Evolutionary conservation across 2,329 filamentous ascomycete genomes (phyloP).

Genomic region (Ophiostoma angusticollis): DNA sequence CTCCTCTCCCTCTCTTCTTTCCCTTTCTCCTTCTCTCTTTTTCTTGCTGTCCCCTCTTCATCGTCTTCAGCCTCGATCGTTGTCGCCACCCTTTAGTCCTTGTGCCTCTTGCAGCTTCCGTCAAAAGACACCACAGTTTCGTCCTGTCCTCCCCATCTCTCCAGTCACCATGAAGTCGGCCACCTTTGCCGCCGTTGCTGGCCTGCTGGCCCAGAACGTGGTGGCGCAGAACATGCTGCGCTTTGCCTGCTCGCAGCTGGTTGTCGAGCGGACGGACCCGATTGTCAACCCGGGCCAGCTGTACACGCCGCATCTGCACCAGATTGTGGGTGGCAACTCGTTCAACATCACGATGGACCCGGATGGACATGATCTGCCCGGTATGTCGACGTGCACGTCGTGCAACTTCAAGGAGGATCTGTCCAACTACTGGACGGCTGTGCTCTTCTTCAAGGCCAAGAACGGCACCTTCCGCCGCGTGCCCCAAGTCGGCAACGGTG

Average conservation of each 20-base stretch:
- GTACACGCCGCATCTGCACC: conserved; percentile 34
- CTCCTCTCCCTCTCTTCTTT: not conserved
- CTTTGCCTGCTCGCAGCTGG: conserved; percentile 34
- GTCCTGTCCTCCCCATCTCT: not conserved
- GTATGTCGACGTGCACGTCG: conserved; percentile 28
- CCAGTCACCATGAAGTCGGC: conserved; percentile 10
- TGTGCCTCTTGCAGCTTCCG: too few species aligned
- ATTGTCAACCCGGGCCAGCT: conserved; percentile 32
- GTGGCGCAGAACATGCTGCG: conserved; percentile 30
- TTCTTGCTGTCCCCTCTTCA: not conserved
- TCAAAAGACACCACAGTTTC: too few species aligned
- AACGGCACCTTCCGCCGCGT: conserved; percentile 32
- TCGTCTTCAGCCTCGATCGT: conserved; percentile 2
- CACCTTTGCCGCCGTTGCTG: conserved; percentile 7
- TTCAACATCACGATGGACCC: conserved; percentile 33
- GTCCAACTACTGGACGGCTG: conserved; percentile 35
- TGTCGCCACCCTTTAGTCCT: too few species aligned
- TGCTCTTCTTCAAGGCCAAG: conserved; percentile 31
- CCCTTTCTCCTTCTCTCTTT: not conserved
- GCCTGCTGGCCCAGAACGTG: conserved; percentile 19
- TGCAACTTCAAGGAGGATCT: conserved; percentile 31
- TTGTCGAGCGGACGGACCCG: conserved; percentile 33
- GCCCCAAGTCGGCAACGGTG: conserved; percentile 31
- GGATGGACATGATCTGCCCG: conserved; percentile 22
- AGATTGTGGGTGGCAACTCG: conserved; percentile 33